These are phyloP conservation scores for Begonia masoniana DNA, from an alignment of 306 rosid genomes.

Conservation along the genomic window DNA sequence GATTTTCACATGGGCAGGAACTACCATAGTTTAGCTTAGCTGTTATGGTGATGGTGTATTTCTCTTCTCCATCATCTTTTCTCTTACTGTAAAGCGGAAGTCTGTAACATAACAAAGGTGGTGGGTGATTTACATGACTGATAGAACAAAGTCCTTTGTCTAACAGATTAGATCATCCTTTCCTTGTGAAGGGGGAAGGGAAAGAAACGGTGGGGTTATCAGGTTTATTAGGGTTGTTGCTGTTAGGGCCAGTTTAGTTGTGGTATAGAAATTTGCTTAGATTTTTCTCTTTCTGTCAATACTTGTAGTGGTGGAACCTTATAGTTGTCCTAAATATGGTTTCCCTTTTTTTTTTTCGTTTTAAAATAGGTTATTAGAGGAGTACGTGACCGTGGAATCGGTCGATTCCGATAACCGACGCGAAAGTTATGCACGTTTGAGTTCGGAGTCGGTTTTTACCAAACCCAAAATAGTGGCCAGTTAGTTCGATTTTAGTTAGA, in stretches of 20 bases:
- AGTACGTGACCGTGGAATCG: too few relatives aligned
- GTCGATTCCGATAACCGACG: too few relatives aligned
- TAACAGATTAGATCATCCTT: slow-evolving; percentile 43
- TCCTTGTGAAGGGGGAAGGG: slow-evolving; percentile 21
- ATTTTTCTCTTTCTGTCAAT: slow-evolving; percentile 45
- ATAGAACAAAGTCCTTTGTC: slow-evolving; percentile 66
- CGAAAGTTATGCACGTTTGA: too few relatives aligned
- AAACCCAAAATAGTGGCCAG: too few relatives aligned
- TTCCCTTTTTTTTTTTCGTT: slow-evolving; percentile 28
- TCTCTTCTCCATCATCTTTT: slow-evolving; percentile 70
- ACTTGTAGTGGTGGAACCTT: slow-evolving; percentile 82
- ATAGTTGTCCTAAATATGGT: slow-evolving; percentile 53
- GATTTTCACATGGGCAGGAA: slow-evolving; percentile 38
- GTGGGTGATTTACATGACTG: slow-evolving; percentile 32
- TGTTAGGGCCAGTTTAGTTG: slow-evolving; percentile 28
- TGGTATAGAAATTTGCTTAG: slow-evolving; percentile 67
- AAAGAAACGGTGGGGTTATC: slow-evolving; percentile 27
- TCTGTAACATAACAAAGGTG: slow-evolving; percentile 15
- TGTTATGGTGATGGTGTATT: slow-evolving; percentile 63
- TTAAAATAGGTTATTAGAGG: too few relatives aligned
- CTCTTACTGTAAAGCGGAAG: slow-evolving; percentile 90
- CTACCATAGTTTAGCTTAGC: slow-evolving; percentile 34
- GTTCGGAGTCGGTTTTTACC: too few relatives aligned
- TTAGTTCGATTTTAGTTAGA: too few relatives aligned
- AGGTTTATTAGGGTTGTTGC: slow-evolving; percentile 35